Evolutionary conservation across 441 rosid species (phyloP).

Genomic region (Eugenia klotzschiana): DNA sequence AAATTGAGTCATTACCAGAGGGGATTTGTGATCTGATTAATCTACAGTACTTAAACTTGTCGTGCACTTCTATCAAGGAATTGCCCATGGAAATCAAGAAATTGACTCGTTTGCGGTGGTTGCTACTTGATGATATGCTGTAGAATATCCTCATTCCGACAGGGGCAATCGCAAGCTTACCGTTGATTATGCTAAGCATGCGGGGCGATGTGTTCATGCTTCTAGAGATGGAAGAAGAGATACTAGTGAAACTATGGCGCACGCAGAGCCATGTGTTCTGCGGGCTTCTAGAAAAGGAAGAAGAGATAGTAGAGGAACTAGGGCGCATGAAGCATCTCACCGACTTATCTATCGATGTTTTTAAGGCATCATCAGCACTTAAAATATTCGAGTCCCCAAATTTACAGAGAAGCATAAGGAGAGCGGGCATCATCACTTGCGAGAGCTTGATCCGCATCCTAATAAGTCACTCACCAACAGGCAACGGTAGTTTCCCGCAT

Average conservation of each 20-base stretch:
- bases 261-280: not conserved
- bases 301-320: not conserved
- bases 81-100: not conserved
- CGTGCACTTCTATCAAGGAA: rapidly evolving
- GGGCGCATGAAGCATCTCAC: not conserved
- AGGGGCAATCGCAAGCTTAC: not conserved
- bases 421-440: rapidly evolving
- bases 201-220: no score
- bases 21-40: not conserved
- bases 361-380: not conserved
- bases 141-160: not conserved
- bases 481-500: not conserved
- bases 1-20: not conserved
- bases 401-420: not conserved
- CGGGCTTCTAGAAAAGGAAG: not conserved
- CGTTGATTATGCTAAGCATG: not conserved
- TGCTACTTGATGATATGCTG: not conserved
- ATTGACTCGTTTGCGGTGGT: not conserved
- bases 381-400: not conserved
- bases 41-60: not conserved
- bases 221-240: not conserved
- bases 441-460: not conserved
- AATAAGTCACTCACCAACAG: not conserved
- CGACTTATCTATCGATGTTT: not conserved
- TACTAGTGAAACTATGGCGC: not conserved